Evolutionary conservation across 2,329 filamentous ascomycete species (phyloP), one percentile per base, ranked within the genome.

Genomic region (Cladophialophora immunda): DNA sequence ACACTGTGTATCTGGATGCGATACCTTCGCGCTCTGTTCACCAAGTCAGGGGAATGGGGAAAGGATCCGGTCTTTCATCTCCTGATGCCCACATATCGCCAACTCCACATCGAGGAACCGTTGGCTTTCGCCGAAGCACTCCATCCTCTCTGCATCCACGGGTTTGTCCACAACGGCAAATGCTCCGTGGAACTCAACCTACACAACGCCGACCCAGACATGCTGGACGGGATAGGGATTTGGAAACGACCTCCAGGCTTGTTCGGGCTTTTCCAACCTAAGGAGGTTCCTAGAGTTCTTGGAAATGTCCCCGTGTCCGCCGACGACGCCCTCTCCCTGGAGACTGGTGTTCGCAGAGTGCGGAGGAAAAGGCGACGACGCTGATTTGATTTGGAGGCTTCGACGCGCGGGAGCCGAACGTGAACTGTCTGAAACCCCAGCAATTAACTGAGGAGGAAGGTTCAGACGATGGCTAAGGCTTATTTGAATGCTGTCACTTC

Each of bases 1-100:
- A 50, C 45, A 3, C 45, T 50, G 45, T 50, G 45, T 13, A 50
- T 50, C 9, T 50, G 45, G 45, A 50, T 50, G 45, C 45, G 45
- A 11, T 50, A 50, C 15, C 45, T 50, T 1, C 45, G 45, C 1
- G 45, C 45, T 4, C 19, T 50, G 19, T 50, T 50, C 19, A 25
- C 45, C 45, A 22, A 25, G 15, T 50, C 45, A 1, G 45, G 45
- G 9, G 45, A 50, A 50, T 50, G 45, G 45, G 45, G 45, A 7
- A 50, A 50, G 19, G 45, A 50, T 11, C 45, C 45, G 6, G 45
- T 50, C 19, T 50, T 50, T 19, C 45, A 50, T 25, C 19, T 50
- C 19, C 9, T 50, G 19, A 50, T 50, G 45, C 45, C 45, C 45
- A 50, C 45, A 5, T 50, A 50, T 11, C 45, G 45, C 45, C 19